Base-by-base conservation (phyloP, 129 eudicot genomes). In the Arctium minus region DNA sequence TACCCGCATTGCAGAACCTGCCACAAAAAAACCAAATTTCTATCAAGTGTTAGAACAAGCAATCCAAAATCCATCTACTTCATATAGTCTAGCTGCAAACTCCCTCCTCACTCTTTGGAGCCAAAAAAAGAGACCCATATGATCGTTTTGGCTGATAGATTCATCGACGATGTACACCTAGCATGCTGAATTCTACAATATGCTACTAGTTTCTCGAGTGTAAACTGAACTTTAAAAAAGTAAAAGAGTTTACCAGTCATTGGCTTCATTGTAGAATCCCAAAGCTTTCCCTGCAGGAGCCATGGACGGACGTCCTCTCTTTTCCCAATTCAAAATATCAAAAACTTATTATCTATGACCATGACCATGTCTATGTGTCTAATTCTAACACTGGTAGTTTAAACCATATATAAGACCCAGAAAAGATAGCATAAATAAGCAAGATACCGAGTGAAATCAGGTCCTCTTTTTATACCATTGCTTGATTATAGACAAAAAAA, bases 1-100 rank as follows among this genome's bases (percentile, higher is more conserved):
- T 74, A 72, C 88, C 91, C 77, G 90, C 78, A 87, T 82, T 84
- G 85, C 85, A 87, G 83, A 87, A 90, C 97, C 94, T 92, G 85
- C 70, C 62, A 87, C 82, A 53, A 3, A 30, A 81, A 33, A 75
- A 48, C 5, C 74, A 50, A 69, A 36, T 15, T 75, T 18, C 9
- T 30, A 64, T 44, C 44, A 84, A 79, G 60, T 50, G 67, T 74
- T 68, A 33, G 69, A 46, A 73, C 30, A 9, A 30, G 18, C 29
- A 46, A 75, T 11, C 31, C 38, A 76, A 50, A 75, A 76, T 27
- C 33, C 65, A 17, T 56, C 9, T 12, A 76, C 18, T 65, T 44
- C 35, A 17, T 44, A 12, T 17, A 75, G 42, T 3, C 50, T 33
- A 33, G 36, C 36, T 13, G 18, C 79, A 22, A 46, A 48, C 65